Evolutionary conservation across 179 eudicot species (phyloP).

Genomic region (Nepenthes alata): DNA sequence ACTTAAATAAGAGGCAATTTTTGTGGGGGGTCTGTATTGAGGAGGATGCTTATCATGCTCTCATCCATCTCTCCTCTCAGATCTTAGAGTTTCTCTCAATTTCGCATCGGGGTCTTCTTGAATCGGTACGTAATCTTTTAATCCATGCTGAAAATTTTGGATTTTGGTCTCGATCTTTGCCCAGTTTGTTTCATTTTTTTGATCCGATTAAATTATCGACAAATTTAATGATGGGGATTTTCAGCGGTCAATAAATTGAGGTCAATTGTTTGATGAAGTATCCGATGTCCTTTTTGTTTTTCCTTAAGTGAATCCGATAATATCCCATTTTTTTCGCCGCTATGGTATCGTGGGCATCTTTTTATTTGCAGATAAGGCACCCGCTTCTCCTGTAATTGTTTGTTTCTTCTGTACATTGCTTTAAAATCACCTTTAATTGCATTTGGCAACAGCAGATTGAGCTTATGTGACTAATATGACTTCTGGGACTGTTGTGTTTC

Average conservation of each 20-base stretch:
- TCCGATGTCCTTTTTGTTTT: too few species aligned
- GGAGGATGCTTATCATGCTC: constrained; percentile 5
- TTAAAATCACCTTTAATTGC: too few species aligned
- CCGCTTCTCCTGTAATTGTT: constrained; percentile 3
- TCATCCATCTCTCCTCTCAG: constrained; percentile 19
- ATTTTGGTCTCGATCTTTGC: neutral
- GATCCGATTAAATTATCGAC: neutral
- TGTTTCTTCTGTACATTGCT: constrained; percentile 8
- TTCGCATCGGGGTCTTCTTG: constrained; percentile 14
- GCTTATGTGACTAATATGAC: too few species aligned
- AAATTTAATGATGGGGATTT: neutral
- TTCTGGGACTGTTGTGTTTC: too few species aligned
- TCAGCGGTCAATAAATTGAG: too few species aligned
- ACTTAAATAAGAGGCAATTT: too few species aligned
- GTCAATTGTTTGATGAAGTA: too few species aligned
- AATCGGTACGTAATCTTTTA: constrained; percentile 8
- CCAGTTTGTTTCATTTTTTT: too few species aligned
- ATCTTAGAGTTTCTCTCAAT: constrained; percentile 15
- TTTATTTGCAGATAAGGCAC: neutral
- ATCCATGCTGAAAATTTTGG: neutral
- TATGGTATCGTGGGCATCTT: neutral
- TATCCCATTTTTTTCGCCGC: too few species aligned
- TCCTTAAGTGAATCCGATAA: too few species aligned
- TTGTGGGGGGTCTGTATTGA: too few species aligned
- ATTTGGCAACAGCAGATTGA: too few species aligned